phyloP scores from a whole-genome alignment of 352 stramenopile species.

The Phytopythium cucurbitacearum region DNA sequence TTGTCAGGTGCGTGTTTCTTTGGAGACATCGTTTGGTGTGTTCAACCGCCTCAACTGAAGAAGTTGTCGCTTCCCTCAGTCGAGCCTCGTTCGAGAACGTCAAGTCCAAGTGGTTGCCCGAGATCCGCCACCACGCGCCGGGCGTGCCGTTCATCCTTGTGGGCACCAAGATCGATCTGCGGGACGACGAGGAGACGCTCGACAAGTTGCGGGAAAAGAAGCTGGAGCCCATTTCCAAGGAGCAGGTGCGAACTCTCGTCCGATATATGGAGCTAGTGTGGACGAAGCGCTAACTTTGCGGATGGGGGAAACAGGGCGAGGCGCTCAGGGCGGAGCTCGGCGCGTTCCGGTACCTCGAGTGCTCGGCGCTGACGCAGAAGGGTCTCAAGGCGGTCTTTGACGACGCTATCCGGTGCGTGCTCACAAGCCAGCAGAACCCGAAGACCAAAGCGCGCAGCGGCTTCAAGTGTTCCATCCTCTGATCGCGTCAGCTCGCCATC shows the following conservation, averaged over 20 bases:
- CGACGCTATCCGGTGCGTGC: slow-evolving; percentile 88
- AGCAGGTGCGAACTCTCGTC: slow-evolving; percentile 42
- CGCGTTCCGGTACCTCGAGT: slow-evolving; percentile 92
- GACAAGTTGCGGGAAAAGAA: slow-evolving; percentile 89
- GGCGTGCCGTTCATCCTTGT: slow-evolving; percentile 94
- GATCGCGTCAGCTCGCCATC: slow-evolving; percentile 7
- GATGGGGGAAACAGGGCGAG: slow-evolving; percentile 48
- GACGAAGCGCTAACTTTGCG: not conserved
- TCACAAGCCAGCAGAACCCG: slow-evolving; percentile 74
- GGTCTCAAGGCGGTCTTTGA: slow-evolving; percentile 94
- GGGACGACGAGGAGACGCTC: slow-evolving; percentile 88
- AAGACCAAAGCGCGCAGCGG: slow-evolving; percentile 33
- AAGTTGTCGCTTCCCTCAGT: slow-evolving; percentile 19
- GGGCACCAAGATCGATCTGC: slow-evolving; percentile 93
- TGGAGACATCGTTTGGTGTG: not conserved
- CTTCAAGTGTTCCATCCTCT: slow-evolving; percentile 72
- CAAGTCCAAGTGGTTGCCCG: slow-evolving; percentile 91
- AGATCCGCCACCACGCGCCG: slow-evolving; percentile 86
- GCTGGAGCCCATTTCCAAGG: slow-evolving; percentile 55
- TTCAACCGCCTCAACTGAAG: no score
- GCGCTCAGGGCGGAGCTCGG: slow-evolving; percentile 86
- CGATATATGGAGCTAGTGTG: not conserved
- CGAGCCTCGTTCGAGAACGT: slow-evolving; percentile 95
- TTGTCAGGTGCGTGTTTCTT: slow-evolving; percentile 62
- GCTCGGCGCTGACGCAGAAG: slow-evolving; percentile 91